These are phyloP conservation scores for Coleophoma crateriformis DNA, from an alignment of 2,329 filamentous ascomycete species.

Conservation along the genomic window DNA sequence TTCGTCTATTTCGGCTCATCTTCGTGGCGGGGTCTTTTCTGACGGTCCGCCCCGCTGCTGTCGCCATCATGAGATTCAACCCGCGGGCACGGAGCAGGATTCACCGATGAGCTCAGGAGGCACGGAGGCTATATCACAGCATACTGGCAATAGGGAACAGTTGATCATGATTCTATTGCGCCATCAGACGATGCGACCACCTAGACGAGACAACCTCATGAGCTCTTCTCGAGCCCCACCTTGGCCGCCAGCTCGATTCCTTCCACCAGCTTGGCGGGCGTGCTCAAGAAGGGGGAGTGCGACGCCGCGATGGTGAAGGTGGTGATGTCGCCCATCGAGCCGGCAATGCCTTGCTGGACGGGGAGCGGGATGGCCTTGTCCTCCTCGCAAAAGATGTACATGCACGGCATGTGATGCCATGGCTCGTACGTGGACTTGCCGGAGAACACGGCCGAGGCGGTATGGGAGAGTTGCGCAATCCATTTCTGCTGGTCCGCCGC, in stretches of 20 bases:
- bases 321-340: constrained; percentile 1
- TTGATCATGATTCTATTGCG: too few species aligned
- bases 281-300: constrained; percentile 2
- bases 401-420: constrained; percentile 2
- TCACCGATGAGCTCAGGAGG: too few species aligned
- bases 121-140: too few species aligned
- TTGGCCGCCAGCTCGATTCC: constrained; percentile 1
- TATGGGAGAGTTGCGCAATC: not conserved
- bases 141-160: too few species aligned
- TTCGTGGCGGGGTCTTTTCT: too few species aligned
- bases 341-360: not conserved
- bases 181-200: too few species aligned
- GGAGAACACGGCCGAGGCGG: not conserved
- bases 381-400: not conserved
- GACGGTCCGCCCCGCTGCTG: too few species aligned
- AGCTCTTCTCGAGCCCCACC: not conserved
- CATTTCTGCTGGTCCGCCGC: constrained; percentile 1
- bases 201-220: too few species aligned
- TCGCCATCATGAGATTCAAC: too few species aligned
- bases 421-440: constrained; percentile 1
- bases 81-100: too few species aligned
- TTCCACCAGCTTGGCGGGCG: not conserved
- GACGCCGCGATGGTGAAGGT: not conserved
- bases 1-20: too few species aligned
- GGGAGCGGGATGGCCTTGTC: not conserved